Evolutionary conservation across 1,139 yeast genomes (phyloP).

Genomic region (Candida pseudoviswanathii): DNA sequence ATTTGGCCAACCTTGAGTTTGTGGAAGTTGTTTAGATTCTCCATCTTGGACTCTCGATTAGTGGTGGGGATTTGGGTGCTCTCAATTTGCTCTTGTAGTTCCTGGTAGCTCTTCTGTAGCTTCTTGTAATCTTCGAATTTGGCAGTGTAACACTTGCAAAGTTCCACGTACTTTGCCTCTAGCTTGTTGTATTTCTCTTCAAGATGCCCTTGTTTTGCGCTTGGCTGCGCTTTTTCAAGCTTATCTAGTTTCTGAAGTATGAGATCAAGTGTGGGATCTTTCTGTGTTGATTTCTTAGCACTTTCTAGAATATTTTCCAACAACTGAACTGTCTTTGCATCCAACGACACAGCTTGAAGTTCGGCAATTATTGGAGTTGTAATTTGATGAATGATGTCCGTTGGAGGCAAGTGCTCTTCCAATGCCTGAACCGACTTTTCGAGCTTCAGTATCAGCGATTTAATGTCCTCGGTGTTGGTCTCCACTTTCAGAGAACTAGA

Average conservation of each 20-base stretch:
- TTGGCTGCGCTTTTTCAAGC: neutral
- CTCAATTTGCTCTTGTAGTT: conserved; percentile 19
- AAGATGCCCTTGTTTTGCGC: conserved; percentile 4
- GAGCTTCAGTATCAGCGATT: neutral
- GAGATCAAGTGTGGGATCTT: neutral
- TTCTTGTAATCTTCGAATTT: conserved; percentile 28
- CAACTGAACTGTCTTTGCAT: conserved; percentile 20
- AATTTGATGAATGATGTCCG: conserved; percentile 22
- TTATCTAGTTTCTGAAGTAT: neutral
- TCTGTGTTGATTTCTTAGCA: conserved; percentile 6
- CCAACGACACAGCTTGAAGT: conserved; percentile 26
- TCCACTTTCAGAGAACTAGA: neutral
- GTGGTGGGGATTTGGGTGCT: conserved; percentile 5
- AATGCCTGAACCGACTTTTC: neutral
- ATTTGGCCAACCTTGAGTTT: conserved; percentile 25
- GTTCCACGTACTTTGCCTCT: conserved; percentile 23
- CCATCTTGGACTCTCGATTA: conserved; percentile 15
- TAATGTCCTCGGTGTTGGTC: neutral
- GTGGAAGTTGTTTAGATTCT: conserved; percentile 36
- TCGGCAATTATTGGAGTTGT: conserved; percentile 30
- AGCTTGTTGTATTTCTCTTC: conserved; percentile 13
- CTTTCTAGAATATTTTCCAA: conserved; percentile 22
- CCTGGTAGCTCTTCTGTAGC: conserved; percentile 28
- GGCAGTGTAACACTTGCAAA: conserved; percentile 26
- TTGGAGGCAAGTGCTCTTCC: conserved; percentile 14